Evolutionary conservation across 768 basidiomycete genomes (phyloP).

Genomic region (Kwoniella sp.): DNA sequence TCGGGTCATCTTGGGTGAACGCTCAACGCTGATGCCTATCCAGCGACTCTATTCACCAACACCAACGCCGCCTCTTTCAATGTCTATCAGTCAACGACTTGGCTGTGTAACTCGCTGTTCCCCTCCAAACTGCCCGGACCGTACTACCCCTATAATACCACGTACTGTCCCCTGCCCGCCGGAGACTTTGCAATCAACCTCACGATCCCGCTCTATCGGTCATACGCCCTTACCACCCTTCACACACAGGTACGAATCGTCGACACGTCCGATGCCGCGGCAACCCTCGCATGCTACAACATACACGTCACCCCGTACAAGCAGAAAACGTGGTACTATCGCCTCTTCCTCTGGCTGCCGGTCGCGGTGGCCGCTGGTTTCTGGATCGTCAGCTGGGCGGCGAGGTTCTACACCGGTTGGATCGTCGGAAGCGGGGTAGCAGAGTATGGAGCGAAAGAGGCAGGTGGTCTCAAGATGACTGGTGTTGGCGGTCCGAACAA

Average conservation of each 20-base stretch:
- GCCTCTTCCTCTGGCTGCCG: slow-evolving; percentile 54
- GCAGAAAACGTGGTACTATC: slow-evolving; percentile 52
- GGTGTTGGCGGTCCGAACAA: slow-evolving; percentile 17
- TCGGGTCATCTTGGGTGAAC: neutral
- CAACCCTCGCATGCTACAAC: slow-evolving; percentile 77
- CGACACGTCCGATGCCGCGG: slow-evolving; percentile 65
- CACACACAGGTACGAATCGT: slow-evolving; percentile 80
- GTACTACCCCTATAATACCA: slow-evolving; percentile 44
- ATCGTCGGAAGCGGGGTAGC: slow-evolving; percentile 58
- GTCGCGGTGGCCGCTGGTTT: slow-evolving; percentile 72
- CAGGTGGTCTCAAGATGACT: slow-evolving; percentile 37
- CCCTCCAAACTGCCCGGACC: slow-evolving; percentile 64
- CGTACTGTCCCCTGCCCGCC: slow-evolving; percentile 71
- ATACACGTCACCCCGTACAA: slow-evolving; percentile 66
- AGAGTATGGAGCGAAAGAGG: slow-evolving; percentile 58
- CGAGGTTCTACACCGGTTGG: slow-evolving; percentile 77
- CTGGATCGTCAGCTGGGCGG: slow-evolving; percentile 59
- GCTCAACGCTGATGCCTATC: neutral
- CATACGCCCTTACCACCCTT: slow-evolving; percentile 75
- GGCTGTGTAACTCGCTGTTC: slow-evolving; percentile 71
- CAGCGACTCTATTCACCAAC: slow-evolving; percentile 82
- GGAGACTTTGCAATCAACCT: slow-evolving; percentile 80
- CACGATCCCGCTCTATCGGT: slow-evolving; percentile 59
- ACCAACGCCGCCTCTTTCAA: slow-evolving; percentile 73
- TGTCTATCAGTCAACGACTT: slow-evolving; percentile 66